Percentiles rank a stretch among this genome's conserved stretches.
These are phyloP conservation scores for Kregervanrija delftensis DNA, from an alignment of 805 yeast species.

Conservation along the genomic window DNA sequence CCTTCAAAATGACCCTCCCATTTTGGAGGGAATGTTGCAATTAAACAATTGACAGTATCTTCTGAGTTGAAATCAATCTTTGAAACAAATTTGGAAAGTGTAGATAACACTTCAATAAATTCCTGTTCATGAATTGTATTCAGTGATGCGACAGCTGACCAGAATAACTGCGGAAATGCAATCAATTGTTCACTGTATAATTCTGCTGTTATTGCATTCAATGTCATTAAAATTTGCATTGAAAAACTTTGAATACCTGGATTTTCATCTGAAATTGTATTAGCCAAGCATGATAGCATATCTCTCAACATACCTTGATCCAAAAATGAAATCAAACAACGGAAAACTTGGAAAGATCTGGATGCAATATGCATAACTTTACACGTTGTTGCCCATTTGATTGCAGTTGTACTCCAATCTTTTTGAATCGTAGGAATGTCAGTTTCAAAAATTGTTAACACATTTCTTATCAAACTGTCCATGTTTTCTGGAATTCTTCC, in stretches of 20 bases:
- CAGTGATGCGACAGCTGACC: slow-evolving; percentile 91
- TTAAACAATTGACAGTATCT: slow-evolving; percentile 75
- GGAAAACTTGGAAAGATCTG: slow-evolving; percentile 86
- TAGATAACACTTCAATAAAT: slow-evolving; percentile 78
- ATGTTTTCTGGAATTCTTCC: slow-evolving; percentile 81
- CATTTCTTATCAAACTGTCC: slow-evolving; percentile 65
- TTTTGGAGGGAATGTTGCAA: slow-evolving; percentile 83
- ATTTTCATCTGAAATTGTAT: slow-evolving; percentile 85
- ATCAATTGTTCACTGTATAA: slow-evolving; percentile 70
- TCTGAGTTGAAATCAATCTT: slow-evolving; percentile 82
- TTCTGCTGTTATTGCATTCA: slow-evolving; percentile 88
- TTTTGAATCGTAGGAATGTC: slow-evolving; percentile 49
- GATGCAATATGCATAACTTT: slow-evolving; percentile 97
- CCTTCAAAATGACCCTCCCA: slow-evolving; percentile 97
- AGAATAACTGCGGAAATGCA: slow-evolving; percentile 87
- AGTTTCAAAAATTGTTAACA: slow-evolving; percentile 48
- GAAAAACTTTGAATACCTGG: slow-evolving; percentile 93
- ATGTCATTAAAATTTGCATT: slow-evolving; percentile 93
- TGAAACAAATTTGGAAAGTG: slow-evolving; percentile 73
- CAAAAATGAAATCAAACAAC: slow-evolving; percentile 72
- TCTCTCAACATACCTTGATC: slow-evolving; percentile 88
- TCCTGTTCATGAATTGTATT: slow-evolving; percentile 90
- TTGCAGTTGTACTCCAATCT: slow-evolving; percentile 79
- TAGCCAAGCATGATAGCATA: slow-evolving; percentile 87
- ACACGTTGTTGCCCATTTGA: slow-evolving; percentile 95